Conservation (phyloP, 169 alveolate genomes). For the Plasmodium gaboni region DNA sequence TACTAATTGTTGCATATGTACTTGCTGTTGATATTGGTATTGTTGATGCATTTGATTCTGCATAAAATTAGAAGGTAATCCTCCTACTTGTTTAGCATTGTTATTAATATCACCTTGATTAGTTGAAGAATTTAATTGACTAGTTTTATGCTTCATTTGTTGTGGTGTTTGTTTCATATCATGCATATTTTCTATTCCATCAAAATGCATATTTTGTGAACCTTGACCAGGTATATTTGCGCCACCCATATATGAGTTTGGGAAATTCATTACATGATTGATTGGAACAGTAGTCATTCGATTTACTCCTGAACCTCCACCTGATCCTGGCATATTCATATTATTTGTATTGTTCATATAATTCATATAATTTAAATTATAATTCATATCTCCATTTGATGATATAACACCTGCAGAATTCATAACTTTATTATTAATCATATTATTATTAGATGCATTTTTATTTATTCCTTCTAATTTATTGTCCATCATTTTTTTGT, state of each 20-base stretch:
- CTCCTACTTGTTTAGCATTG: slow-evolving; percentile 2
- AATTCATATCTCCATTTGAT: neutral
- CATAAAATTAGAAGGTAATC: slow-evolving; percentile 23
- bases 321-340: neutral
- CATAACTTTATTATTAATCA: slow-evolving; percentile 15
- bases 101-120: slow-evolving; percentile 32
- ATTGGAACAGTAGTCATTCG: slow-evolving; percentile 23
- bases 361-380: slow-evolving; percentile 17
- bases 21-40: slow-evolving; percentile 54
- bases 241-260: slow-evolving; percentile 25
- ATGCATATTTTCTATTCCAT: slow-evolving; percentile 24
- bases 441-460: neutral
- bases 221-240: slow-evolving; percentile 15
- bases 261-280: slow-evolving; percentile 57
- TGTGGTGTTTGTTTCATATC: slow-evolving; percentile 58
- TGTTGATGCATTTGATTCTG: slow-evolving; percentile 60
- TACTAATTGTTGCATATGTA: slow-evolving; percentile 61
- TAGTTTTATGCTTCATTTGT: slow-evolving; percentile 24
- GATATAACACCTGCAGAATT: neutral
- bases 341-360: slow-evolving; percentile 15
- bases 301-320: slow-evolving; percentile 9
- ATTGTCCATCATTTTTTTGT: slow-evolving; percentile 10
- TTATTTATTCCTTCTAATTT: slow-evolving; percentile 3
- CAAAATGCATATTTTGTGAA: slow-evolving; percentile 29
- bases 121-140: slow-evolving; percentile 10